Conservation (phyloP, 345 rosid genomes). For the Melaleuca alternifolia region DNA sequence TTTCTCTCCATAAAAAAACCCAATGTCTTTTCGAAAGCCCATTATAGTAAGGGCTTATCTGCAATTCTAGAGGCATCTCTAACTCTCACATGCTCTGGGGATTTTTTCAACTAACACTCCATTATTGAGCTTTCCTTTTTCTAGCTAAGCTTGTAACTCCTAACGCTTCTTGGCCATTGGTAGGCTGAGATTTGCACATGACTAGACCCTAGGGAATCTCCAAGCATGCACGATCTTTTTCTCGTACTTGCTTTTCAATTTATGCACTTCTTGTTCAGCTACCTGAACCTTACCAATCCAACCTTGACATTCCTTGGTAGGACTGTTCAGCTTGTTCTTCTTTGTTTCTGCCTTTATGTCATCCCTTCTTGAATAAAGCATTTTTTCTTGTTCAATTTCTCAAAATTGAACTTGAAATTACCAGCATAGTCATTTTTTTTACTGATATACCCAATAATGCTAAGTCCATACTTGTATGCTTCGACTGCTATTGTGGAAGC, state of each 20-base stretch:
- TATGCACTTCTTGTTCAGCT: neutral
- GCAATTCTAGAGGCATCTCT: neutral
- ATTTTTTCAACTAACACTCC: constrained; percentile 7
- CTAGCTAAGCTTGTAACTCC: neutral
- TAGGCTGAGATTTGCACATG: constrained; percentile 2
- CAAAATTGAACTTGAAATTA: neutral
- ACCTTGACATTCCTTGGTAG: neutral
- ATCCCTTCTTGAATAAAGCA: constrained; percentile 1
- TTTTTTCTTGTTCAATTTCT: neutral
- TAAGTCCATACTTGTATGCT: neutral
- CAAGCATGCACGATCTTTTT: neutral
- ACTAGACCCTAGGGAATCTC: neutral
- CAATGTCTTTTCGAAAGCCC: too few relatives aligned
- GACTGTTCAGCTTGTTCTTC: neutral
- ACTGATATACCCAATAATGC: neutral
- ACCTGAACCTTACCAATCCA: neutral
- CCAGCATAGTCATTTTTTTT: neutral
- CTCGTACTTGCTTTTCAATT: neutral
- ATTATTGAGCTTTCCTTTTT: constrained; percentile 1
- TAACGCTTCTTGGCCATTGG: neutral
- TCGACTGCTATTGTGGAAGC: constrained; percentile 1
- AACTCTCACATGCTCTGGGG: constrained; percentile 2
- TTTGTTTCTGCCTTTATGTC: neutral
- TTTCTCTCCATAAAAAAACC: neutral
- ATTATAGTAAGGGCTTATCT: constrained; percentile 9